Evolutionary conservation across 148 eudicot species (phyloP), one percentile per base, ranked within the genome.

Genomic region (Fagopyrum esculentum): DNA sequence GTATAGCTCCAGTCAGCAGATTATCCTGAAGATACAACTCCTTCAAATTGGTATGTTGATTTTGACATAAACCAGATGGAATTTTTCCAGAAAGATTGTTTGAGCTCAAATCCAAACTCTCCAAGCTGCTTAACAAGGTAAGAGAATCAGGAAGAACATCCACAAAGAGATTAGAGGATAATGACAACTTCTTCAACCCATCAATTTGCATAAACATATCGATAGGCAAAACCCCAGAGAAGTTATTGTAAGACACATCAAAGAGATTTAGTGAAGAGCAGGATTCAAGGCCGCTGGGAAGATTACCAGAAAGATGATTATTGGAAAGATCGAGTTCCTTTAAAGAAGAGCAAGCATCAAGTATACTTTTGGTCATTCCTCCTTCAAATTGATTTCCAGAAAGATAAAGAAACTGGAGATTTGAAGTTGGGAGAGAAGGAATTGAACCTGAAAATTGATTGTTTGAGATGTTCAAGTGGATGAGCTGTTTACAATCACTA

Each of bases 161-260:
- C 56, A 47, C 73, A 73, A 91, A 93, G 15, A 86, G 73, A 75
- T 93, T 93, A 75, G 82, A 85, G 16, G 83, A 84, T 4, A 91
- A 12, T 8, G 46, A 45, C 74, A 91, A 48, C 6, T 12, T 73
- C 82, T 77, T 88, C 82, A 93, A 78, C 45, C 66, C 89, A 6
- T 71, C 79, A 83, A 93, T 75, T 35, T 83, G 79, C 73, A 88
- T 52, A 71, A 95, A 80, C n/a, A 83, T 50, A 30, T 84, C 83
- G 57, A 89, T 69, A 30, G 98, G 97, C 70, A 95, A 87, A 76
- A 82, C 84, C 76, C 97, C 98, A 69, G 96, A 73, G 76, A 95
- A 90, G 81, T 86, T 89, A 71, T 95, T 95, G 80, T 44, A 48
- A 12, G 97, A 87, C 66, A 92, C 69, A 80, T 90, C 88, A 56